phyloP scores from a whole-genome alignment of 179 eudicot genomes.

The Nepenthes alata region DNA sequence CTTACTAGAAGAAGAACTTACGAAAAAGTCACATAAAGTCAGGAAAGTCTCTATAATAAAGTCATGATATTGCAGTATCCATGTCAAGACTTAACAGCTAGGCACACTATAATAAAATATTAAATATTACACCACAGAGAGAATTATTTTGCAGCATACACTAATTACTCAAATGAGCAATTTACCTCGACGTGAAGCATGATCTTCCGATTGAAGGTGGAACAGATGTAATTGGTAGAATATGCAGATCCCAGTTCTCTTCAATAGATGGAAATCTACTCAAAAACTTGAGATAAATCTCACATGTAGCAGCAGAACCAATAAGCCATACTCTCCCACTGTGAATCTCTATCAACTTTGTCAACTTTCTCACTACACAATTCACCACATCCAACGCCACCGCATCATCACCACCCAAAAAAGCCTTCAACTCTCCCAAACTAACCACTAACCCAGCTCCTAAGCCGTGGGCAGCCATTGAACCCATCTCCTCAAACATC shows the following conservation, averaged over 20 bases:
- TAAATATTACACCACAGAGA: too few relatives aligned
- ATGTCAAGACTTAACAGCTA: too few relatives aligned
- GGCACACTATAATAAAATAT: too few relatives aligned
- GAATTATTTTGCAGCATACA: too few relatives aligned
- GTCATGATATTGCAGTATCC: too few relatives aligned
- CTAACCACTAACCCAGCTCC: conserved; percentile 44
- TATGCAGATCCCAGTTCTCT: conserved; percentile 68
- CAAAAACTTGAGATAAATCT: conserved; percentile 39
- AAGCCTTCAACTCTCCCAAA: conserved; percentile 46
- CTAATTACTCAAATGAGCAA: too few relatives aligned
- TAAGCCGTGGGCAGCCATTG: conserved; percentile 22
- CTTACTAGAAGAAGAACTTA: too few relatives aligned
- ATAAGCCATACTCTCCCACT: conserved; percentile 57
- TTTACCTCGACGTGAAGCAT: conserved; percentile 50
- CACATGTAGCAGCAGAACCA: conserved; percentile 46
- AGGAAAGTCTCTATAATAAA: too few relatives aligned
- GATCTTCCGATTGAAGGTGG: conserved; percentile 27
- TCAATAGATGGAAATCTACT: conserved; percentile 43
- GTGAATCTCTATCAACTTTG: conserved; percentile 27
- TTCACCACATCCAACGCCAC: conserved; percentile 19
- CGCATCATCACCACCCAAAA: conserved; percentile 25
- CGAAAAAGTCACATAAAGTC: too few relatives aligned
- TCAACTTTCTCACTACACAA: conserved; percentile 27
- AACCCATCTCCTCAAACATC: conserved; percentile 43
- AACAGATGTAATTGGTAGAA: conserved; percentile 52